Conservation (phyloP, 2,329 filamentous ascomycete species). For the Nemania bipapillata region DNA sequence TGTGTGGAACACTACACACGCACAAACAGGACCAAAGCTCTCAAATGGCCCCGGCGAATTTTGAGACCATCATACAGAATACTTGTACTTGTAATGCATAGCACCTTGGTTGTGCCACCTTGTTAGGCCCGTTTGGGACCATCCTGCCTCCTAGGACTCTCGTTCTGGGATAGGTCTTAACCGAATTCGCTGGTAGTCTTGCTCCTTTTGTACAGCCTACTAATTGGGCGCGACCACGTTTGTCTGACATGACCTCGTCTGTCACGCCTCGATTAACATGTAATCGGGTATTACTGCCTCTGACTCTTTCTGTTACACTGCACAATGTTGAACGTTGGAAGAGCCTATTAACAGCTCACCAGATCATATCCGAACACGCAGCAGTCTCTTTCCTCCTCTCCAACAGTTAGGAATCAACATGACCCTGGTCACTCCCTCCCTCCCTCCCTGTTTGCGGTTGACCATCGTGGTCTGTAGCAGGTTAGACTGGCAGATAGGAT, state of each 20-base stretch:
- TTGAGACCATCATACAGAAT: conserved; percentile 36
- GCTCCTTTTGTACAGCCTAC: conserved; percentile 30
- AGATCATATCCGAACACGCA: background rate
- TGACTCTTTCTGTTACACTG: conserved; percentile 26
- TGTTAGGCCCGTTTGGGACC: conserved; percentile 26
- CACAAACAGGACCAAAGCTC: conserved; percentile 26
- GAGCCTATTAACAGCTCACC: background rate
- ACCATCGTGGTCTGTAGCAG: background rate
- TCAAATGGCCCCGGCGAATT: conserved; percentile 30
- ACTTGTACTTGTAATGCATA: no score
- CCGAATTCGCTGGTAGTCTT: conserved; percentile 23
- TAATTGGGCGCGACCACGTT: conserved; percentile 11
- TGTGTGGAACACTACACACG: conserved; percentile 35
- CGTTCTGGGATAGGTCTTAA: conserved; percentile 30
- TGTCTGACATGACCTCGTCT: conserved; percentile 29
- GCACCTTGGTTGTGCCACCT: conserved; percentile 25
- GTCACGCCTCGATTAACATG: conserved; percentile 21
- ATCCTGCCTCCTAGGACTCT: conserved; percentile 20
- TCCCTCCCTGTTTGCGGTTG: background rate
- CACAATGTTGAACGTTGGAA: conserved; percentile 6
- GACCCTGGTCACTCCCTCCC: background rate
- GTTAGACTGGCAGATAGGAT: conserved; percentile 3
- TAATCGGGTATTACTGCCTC: conserved; percentile 34
- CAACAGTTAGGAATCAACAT: background rate
- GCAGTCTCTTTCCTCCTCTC: background rate